Evolutionary conservation across 192 early-diverging fungal species (phyloP).

Genomic region (Dimargaris xerosporica): DNA sequence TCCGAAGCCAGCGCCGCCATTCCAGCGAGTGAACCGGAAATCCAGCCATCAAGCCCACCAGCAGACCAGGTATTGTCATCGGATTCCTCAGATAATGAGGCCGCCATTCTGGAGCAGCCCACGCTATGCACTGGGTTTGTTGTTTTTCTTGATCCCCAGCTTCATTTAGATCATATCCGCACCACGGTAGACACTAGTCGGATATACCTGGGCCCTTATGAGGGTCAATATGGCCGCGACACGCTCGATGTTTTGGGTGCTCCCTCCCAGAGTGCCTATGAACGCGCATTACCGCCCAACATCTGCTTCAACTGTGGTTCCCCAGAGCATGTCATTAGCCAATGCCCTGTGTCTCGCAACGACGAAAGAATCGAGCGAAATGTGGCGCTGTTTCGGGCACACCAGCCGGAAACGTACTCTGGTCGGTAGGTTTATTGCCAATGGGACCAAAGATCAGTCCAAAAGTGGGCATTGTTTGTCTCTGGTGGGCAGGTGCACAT

Average conservation of each 20-base stretch:
- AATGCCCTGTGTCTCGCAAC: not conserved
- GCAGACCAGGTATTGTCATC: no score
- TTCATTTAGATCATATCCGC: not conserved
- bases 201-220: not conserved
- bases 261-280: not conserved
- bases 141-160: not conserved
- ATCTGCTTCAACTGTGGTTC: conserved; percentile 1
- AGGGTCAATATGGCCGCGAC: not conserved
- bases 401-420: not conserved
- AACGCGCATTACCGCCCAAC: not conserved
- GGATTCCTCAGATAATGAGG: no score
- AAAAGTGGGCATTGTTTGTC: not conserved
- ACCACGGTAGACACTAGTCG: not conserved
- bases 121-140: not conserved
- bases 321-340: not conserved
- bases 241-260: not conserved
- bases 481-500: no score
- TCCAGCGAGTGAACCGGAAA: no score
- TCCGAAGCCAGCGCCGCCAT: no score
- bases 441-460: not conserved
- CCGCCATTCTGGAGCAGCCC: no score
- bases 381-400: not conserved
- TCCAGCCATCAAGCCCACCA: no score
- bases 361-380: not conserved
- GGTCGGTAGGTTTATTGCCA: not conserved